Evolutionary conservation across 768 basidiomycete genomes (phyloP), one percentile per base, ranked within the genome.

Genomic region (Lactarius trivialis): DNA sequence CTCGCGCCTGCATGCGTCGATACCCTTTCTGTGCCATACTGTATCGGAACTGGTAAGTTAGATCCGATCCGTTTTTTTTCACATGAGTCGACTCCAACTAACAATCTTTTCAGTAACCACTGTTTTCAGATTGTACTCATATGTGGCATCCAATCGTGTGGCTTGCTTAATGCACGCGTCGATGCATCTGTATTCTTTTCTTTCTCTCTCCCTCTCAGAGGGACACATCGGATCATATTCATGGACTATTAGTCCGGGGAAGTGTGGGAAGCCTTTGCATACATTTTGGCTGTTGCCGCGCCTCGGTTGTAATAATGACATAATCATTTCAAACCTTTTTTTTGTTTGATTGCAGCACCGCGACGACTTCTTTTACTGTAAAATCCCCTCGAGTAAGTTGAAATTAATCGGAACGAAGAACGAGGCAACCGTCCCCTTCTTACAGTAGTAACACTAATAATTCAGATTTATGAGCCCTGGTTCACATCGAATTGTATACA

Each of bases 281-380:
- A 19, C 49, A 51, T 52, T 58, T 24, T 37, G 30, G 51, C n/a
- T 33, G 2, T 12, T 17, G 4, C 7, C 43, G 15, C 48, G 48
- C 32, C 14, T 24, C 53, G 21, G 15, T 37, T 55, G 62, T 54
- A 36, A 55, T 41, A 55, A 63, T 58, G 37, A 55, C 19, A 28
- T 54, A 63, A 63, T 58, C 43, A 21, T 21, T 45, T 45, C 43
- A 43, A 11, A 21, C 14, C 33, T 55, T 34, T 33, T 2, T 15
- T 34, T 48, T 36, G 26, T 26, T n/a, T 9, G 11, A 9, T 21
- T n/a, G n/a, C 37, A 32, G 14, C 37, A 37, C 56, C 0, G 32
- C 33, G 28, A 28, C 26, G 24, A 21, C n/a, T 9, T 48, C 45
- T 24, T 21, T n/a, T n/a, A n/a, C n/a, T n/a, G n/a, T n/a, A n/a